Conservation (phyloP, 202 grass and related monocot species). For the Panicum hallii region DNA sequence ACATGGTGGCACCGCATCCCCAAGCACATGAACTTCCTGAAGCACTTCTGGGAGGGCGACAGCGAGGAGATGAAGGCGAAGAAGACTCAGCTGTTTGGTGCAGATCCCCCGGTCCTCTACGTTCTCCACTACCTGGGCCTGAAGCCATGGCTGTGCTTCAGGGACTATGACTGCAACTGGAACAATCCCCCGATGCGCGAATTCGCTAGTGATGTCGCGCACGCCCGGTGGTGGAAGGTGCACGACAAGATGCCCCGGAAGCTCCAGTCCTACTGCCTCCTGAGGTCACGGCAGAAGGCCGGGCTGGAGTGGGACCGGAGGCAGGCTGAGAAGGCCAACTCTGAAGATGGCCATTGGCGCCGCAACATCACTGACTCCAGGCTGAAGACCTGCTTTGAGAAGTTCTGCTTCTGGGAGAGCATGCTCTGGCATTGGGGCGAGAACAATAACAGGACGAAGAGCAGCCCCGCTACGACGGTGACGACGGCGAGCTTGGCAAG, state of each 20-base stretch:
- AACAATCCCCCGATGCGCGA: slow-evolving; percentile 53
- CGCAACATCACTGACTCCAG: slow-evolving; percentile 65
- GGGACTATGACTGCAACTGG: slow-evolving; percentile 96
- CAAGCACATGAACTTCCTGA: slow-evolving; percentile 80
- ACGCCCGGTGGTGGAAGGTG: slow-evolving; percentile 76
- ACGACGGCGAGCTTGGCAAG: slow-evolving; percentile 39
- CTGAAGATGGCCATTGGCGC: slow-evolving; percentile 67
- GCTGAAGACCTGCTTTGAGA: slow-evolving; percentile 58
- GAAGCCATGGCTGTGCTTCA: slow-evolving; percentile 95
- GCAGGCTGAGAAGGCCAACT: slow-evolving; percentile 54
- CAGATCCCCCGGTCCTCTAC: slow-evolving; percentile 75
- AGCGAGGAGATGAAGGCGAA: slow-evolving; percentile 50
- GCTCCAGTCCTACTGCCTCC: slow-evolving; percentile 61
- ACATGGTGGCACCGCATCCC: slow-evolving; percentile 97
- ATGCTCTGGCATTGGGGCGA: slow-evolving; percentile 94
- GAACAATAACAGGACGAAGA: slow-evolving; percentile 50
- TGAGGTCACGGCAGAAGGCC: slow-evolving; percentile 60
- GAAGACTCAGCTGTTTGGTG: slow-evolving; percentile 59
- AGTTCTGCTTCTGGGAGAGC: slow-evolving; percentile 78
- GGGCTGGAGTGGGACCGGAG: slow-evolving; percentile 63
- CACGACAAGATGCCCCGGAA: slow-evolving; percentile 66
- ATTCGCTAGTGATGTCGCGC: slow-evolving; percentile 72
- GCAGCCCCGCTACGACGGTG: slow-evolving; percentile 2
- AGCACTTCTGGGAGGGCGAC: slow-evolving; percentile 84
- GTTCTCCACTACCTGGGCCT: slow-evolving; percentile 85